Evolutionary conservation across 345 rosid genomes (phyloP), one percentile per base, ranked within the genome.

Genomic region (Dipteronia dyeriana): DNA sequence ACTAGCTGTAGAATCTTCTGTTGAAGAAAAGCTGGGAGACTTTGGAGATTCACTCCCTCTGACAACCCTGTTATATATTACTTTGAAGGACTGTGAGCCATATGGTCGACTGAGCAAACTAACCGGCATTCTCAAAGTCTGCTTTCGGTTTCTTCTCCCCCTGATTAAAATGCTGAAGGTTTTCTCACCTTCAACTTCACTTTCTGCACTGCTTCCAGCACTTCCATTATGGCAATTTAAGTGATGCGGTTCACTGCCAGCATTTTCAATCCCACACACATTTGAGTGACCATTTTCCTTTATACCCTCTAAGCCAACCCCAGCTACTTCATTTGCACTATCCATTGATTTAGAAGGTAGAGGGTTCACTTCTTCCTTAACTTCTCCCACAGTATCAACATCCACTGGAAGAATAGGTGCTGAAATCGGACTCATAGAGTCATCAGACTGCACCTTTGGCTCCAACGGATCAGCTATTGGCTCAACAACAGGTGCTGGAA

Each of bases 61-160:
- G 76, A 96, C 87, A 26, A 96, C 94, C 82, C 97, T 87, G 87
- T 82, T 96, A 80, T 83, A 89, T 74, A 80, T 72, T 59, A 90
- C 80, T 86, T 96, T 96, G 82, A 94, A 96, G 56, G 97, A 87
- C 79, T 90, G 97, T n/a, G 99, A 92, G 64, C 90, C 93, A 68
- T 92, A 89, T 75, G 99, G 97, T 71, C 94, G 88, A 85, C 80
- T 94, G 20, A 96, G 97, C 81, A 94, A 85, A 85, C 97, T 92
- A 60, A 96, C 80, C 7, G 99, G 99, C 92, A 96, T 90, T 78
- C 97, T 90, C 82, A 96, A 81, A 23, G 92, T 96, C 71, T 94
- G 99, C 84, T 92, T 96, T 80, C 90, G 69, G 83, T 92, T 94
- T 84, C 97, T 82, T 82, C 88, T 94, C 68, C 99, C 97, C 82